A percentile compares a stretch with the other conserved stretches of the same genome.
phyloP scores from a whole-genome alignment of 2,329 filamentous ascomycete species.

The Colletotrichum acutatum region DNA sequence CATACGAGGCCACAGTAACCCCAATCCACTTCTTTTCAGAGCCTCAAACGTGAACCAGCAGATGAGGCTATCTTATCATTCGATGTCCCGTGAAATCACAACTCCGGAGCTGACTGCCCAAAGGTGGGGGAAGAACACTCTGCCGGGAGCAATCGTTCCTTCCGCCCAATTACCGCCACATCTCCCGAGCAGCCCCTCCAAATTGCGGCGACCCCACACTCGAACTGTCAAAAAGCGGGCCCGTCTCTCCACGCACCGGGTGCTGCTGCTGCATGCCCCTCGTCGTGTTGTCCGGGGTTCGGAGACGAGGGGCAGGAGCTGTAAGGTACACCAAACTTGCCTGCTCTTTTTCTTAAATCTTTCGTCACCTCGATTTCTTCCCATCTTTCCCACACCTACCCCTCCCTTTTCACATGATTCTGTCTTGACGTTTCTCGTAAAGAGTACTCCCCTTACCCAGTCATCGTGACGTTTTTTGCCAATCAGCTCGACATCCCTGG shows the following conservation, averaged over 20 bases:
- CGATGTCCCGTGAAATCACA: slow-evolving; percentile 20
- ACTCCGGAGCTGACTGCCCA: slow-evolving; percentile 3
- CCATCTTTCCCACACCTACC: background rate
- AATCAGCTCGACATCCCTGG: background rate
- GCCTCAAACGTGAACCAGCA: background rate
- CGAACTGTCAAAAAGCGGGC: background rate
- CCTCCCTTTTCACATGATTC: background rate
- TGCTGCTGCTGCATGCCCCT: slow-evolving; percentile 16
- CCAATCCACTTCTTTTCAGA: background rate
- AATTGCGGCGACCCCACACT: slow-evolving; percentile 17
- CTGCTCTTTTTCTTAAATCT: background rate
- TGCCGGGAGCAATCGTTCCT: slow-evolving; percentile 19
- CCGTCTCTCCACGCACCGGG: slow-evolving; percentile 21
- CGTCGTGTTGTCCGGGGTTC: slow-evolving; percentile 28
- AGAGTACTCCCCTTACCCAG: background rate
- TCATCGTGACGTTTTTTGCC: background rate
- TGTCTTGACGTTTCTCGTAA: background rate
- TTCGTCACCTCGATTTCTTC: background rate
- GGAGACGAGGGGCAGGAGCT: slow-evolving; percentile 31
- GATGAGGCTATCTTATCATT: background rate
- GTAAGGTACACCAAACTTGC: background rate
- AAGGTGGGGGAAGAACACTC: slow-evolving; percentile 28
- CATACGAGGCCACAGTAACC: background rate
- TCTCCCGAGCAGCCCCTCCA: slow-evolving; percentile 31
- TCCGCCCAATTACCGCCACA: slow-evolving; percentile 31